These are phyloP conservation scores for Pestalotiopsis sp. DNA, from an alignment of 2,329 filamentous ascomycete species.

Conservation along the genomic window DNA sequence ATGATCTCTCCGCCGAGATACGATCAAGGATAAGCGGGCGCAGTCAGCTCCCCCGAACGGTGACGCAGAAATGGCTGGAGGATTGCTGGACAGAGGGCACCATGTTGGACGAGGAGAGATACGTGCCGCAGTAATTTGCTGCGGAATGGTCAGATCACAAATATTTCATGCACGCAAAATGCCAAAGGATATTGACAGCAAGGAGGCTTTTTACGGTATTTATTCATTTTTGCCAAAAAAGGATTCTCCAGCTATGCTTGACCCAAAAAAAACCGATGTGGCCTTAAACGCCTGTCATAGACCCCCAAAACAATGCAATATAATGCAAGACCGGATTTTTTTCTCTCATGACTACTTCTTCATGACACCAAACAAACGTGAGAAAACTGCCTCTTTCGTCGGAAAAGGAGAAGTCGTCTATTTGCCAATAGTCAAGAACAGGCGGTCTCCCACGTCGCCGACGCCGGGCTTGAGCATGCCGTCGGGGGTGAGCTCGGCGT, in stretches of 20 bases:
- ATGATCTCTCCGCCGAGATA: slow-evolving; percentile 42
- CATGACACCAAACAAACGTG: too few species aligned
- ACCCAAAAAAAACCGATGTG: neutral
- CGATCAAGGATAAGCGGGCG: slow-evolving; percentile 47
- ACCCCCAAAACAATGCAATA: neutral
- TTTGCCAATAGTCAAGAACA: slow-evolving; percentile 89
- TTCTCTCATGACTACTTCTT: neutral
- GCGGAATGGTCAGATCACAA: neutral
- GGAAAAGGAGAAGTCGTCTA: neutral
- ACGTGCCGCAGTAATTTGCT: slow-evolving; percentile 27
- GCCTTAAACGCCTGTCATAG: neutral
- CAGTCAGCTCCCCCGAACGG: slow-evolving; percentile 64
- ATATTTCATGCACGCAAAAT: neutral
- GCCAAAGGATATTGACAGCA: neutral
- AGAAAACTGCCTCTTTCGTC: too few species aligned
- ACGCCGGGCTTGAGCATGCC: slow-evolving; percentile 92
- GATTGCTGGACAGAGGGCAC: slow-evolving; percentile 81
- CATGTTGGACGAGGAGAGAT: slow-evolving; percentile 75
- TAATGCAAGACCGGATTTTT: neutral
- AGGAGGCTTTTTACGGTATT: neutral
- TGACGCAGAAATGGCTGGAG: slow-evolving; percentile 72
- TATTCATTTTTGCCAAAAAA: neutral
- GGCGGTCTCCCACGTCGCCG: slow-evolving; percentile 85
- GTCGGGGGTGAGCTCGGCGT: slow-evolving; percentile 69
- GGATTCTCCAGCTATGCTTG: neutral